Evolutionary conservation across 164 flowering plant genomes (phyloP).

Genomic region (Echeveria elegans): DNA sequence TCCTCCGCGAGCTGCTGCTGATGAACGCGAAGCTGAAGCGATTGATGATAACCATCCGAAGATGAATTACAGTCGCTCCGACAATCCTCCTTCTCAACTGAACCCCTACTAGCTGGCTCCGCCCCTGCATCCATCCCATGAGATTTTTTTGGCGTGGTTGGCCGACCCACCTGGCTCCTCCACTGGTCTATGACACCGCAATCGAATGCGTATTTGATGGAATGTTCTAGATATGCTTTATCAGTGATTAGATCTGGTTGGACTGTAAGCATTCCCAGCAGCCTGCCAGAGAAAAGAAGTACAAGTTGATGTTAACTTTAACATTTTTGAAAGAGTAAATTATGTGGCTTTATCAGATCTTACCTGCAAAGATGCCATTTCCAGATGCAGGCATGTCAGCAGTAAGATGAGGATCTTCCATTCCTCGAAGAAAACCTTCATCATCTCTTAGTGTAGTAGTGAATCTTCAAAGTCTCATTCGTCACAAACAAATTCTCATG

Average conservation of each 20-base stretch:
- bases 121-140: no score
- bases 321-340: not conserved
- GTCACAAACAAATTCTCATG: constrained; percentile 91
- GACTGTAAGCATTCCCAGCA: constrained; percentile 68
- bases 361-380: constrained; percentile 94
- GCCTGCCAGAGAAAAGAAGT: constrained; percentile 29
- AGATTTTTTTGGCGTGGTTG: no score
- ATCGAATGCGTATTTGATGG: constrained; percentile 61
- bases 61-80: no score
- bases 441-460: constrained; percentile 63
- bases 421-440: constrained; percentile 19
- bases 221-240: constrained; percentile 48
- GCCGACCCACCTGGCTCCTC: no score
- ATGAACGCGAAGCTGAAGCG: no score
- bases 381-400: constrained; percentile 89
- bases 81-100: no score
- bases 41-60: no score
- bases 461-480: constrained; percentile 88
- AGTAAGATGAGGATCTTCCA: constrained; percentile 54
- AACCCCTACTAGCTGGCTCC: no score
- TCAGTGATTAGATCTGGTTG: constrained; percentile 69
- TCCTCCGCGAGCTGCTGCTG: no score
- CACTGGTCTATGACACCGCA: constrained; percentile 67
- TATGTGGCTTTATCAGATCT: not conserved
- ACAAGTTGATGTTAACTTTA: not conserved